Evolutionary conservation across 208 protist species (phyloP), one percentile per base, ranked within the genome.

Genomic region (Acanthamoeba lenticulata): DNA sequence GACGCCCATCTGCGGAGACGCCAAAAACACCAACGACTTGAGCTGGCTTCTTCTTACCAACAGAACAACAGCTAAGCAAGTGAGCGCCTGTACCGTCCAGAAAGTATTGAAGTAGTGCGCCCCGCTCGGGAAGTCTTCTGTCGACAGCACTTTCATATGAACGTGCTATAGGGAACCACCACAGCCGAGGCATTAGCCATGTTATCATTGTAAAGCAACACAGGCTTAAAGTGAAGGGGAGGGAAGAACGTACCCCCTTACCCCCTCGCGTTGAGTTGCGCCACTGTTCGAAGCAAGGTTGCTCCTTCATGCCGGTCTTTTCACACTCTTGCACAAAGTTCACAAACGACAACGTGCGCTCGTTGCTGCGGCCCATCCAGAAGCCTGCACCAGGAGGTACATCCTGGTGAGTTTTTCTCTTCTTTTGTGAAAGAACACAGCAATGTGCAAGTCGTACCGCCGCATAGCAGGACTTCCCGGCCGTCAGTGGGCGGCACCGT

Each of bases 291-390:
- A 86, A 40, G 77, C 77, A 86, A 29, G 27, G 32, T 40, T 86
- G 77, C 77, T 86, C 77, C 34, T 86, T 86, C 15, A 47, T 7
- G n/a, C 77, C 77, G 9, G 0, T 29, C 40, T 86, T n/a, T 21
- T 86, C 77, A 40, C 77, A 86, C 40, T 3, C 29, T 17, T 60
- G 42, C 42, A 86, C 77, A 13, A 38, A 86, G n/a, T 86, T 40
- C 0, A 57, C 32, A 7, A 86, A 86, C 17, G 24, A 2, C 44
- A 86, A 21, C 49, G 77, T 86, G n/a, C 21, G 27, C n/a, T 47
- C 77, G 17, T 86, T 86, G 77, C 49, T 86, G 32, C 77, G 42
- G 21, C 77, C 77, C 42, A 86, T 15, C 44, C 42, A 86, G 38
- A 86, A 86, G 7, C 77, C 77, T 38, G 32, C 0, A 52, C 13